Percentiles rank a stretch among this genome's conserved stretches.
phyloP scores from a whole-genome alignment of 139 green algal genomes.

The Tetraselmis striata region DNA sequence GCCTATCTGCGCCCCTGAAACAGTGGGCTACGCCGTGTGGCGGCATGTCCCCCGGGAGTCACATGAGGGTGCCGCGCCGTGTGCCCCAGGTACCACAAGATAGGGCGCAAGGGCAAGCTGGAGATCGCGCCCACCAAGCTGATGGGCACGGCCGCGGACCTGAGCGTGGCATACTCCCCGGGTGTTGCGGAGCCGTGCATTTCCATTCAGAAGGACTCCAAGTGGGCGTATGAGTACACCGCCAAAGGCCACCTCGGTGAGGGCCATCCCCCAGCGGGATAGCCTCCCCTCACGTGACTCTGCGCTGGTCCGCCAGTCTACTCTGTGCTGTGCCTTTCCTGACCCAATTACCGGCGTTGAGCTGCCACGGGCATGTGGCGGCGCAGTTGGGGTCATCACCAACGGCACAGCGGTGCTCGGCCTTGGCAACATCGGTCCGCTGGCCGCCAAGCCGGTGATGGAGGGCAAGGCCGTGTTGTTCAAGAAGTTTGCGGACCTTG shows the following conservation, averaged over 20 bases:
- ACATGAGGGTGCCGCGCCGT: no score
- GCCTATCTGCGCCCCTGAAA: no score
- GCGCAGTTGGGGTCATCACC: slow-evolving; percentile 22
- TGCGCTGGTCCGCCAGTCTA: no score
- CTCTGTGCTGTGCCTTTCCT: no score
- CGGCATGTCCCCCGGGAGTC: no score
- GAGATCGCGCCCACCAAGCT: slow-evolving; percentile 29
- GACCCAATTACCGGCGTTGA: no score
- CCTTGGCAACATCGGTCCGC: slow-evolving; percentile 33
- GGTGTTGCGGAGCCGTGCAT: slow-evolving; percentile 36
- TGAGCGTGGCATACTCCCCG: slow-evolving; percentile 33
- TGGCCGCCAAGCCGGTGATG: slow-evolving; percentile 44
- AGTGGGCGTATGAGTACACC: slow-evolving; percentile 34
- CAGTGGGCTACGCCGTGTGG: no score
- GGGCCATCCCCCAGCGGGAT: no score
- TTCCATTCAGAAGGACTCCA: slow-evolving; percentile 26
- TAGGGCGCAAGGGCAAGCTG: slow-evolving; percentile 31
- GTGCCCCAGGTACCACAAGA: slow-evolving; percentile 34
- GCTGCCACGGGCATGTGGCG: no score
- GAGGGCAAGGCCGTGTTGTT: slow-evolving; percentile 48
- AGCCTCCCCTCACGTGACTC: no score
- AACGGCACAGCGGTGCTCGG: slow-evolving; percentile 37
- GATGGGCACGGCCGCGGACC: slow-evolving; percentile 24
- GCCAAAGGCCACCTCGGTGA: slow-evolving; percentile 19
- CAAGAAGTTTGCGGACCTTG: slow-evolving; percentile 47